Base-by-base conservation (phyloP, 1,284 basidiomycete genomes). In the Vanrija sp. region DNA sequence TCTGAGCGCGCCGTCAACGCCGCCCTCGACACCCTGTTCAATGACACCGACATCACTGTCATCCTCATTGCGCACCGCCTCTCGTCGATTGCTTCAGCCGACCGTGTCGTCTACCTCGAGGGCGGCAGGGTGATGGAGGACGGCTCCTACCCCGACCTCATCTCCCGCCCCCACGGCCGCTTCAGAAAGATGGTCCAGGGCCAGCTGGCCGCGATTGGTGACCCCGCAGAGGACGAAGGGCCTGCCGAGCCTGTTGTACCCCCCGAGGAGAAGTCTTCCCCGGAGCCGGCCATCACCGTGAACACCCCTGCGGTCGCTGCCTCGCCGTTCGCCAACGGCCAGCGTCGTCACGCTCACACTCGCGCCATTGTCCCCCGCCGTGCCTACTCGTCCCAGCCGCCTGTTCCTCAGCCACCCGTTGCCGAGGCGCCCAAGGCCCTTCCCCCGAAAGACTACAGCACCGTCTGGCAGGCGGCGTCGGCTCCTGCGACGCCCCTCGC, bases 21-120 rank as follows among this genome's bases (percentile, higher is more conserved):
- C 15, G 78, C 78, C 8, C 73, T 80, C 39, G 69, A 75, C 35
- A 59, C 65, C 35, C 75, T 80, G 37, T 78, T 80, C 61, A 59
- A 63, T 19, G 61, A 76, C 47, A 78, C 77, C 19, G 67, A 74
- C 56, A 78, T 78, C 49, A 80, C 78, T 4, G 78, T 79, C 48
- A 79, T 78, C 60, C 76, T 80, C 54, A 77, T 80, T 20, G 78
- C 78, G 2, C 79, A 80, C 60, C 66, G 79, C 25, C 62, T 80
- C 7, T 78, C 75, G n/a, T 75, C 78, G 2, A 79, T 80, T 59
- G 76, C 75, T 39, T 74, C 75, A 44, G 79, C 79, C 5, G 73
- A 75, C 51, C 71, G 75, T 9, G 77, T 80, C 41, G 68, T 79
- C 10, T 67, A 79, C 19, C 67, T 80, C 35, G 77, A 79, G 41